phyloP scores from a whole-genome alignment of 768 basidiomycete species.

The Suillus sp. region DNA sequence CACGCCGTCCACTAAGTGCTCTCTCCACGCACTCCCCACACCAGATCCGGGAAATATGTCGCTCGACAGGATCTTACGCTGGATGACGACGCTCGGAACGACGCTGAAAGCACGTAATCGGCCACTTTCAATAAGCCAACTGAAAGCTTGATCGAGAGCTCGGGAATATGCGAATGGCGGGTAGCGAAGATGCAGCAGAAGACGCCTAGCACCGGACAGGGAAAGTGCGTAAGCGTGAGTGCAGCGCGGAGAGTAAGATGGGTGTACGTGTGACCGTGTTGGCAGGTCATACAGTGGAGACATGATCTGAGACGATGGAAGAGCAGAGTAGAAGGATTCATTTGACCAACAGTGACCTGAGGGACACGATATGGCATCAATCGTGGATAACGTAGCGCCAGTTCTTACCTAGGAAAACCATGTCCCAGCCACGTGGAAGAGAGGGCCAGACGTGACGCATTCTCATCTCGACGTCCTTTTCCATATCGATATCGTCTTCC shows the following conservation, averaged over 20 bases:
- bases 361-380: conserved; percentile 9
- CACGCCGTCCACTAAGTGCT: conserved; percentile 49
- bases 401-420: conserved; percentile 66
- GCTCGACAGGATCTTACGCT: conserved; percentile 59
- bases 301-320: conserved; percentile 23
- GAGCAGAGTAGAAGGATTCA: conserved; percentile 51
- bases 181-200: conserved; percentile 59
- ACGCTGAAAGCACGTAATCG: conserved; percentile 62
- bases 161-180: conserved; percentile 77
- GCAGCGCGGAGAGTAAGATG: conserved; percentile 64
- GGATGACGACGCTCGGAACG: conserved; percentile 67
- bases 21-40: conserved; percentile 43
- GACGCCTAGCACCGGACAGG: conserved; percentile 49
- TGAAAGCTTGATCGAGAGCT: conserved; percentile 72
- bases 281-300: conserved; percentile 4
- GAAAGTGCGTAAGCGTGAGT: conserved; percentile 75
- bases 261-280: conserved; percentile 43
- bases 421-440: conserved; percentile 68
- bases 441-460: conserved; percentile 47
- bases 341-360: conserved; percentile 82
- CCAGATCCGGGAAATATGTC: conserved; percentile 47
- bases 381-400: not conserved
- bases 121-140: conserved; percentile 63
- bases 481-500: conserved; percentile 83
- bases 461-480: conserved; percentile 53